Base-by-base conservation (phyloP, 768 basidiomycete species). In the Coprinellus micaceus region DNA sequence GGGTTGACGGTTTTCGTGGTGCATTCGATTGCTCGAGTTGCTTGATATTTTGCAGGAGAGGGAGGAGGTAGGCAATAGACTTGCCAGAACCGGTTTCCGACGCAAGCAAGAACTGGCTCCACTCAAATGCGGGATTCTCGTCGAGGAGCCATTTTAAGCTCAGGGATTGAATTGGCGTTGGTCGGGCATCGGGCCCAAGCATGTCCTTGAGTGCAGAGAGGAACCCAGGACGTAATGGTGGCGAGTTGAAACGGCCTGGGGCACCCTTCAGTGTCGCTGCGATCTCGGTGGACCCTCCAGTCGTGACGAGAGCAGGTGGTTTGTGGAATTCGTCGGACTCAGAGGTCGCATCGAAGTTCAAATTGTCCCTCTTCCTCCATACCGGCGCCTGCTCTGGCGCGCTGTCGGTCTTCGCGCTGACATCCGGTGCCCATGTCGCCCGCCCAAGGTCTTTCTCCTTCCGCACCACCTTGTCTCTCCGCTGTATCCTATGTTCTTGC, bases 71-170 rank as follows among this genome's bases (percentile, higher is more conserved):
- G 1, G 94, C 94, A 26, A 95, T 81, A 2, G 89, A 93, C 73
- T 96, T 96, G 1, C 93, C 94, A 0, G 91, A 93, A 15, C 94
- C 94, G 0, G 92, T 96, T 69, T 95, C 93, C 0, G 89, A 86
- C 0, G 91, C 94, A 1, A 96, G 77, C 5, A 96, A 79, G 60
- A 79, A 86, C 47, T 83, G 74, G 45, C 74, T 72, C 65, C 73
- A 77, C 24, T 65, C 65, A 57, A 69, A 63, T 57, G 30, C 58
- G 52, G 22, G 63, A 50, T 47, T 53, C 33, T 59, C 30, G 60
- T 52, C 69, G 52, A 90, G 67, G 17, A 91, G 68, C 70, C 85
- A 83, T 60, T 86, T 83, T 19, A 93, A 63, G 21, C 88, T 82
- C 46, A 92, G 74, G 0, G 83, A 77, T 66, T 94, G 91, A n/a